Conservation (phyloP, 352 stramenopile species). For the Phytophthora hibernalis region DNA sequence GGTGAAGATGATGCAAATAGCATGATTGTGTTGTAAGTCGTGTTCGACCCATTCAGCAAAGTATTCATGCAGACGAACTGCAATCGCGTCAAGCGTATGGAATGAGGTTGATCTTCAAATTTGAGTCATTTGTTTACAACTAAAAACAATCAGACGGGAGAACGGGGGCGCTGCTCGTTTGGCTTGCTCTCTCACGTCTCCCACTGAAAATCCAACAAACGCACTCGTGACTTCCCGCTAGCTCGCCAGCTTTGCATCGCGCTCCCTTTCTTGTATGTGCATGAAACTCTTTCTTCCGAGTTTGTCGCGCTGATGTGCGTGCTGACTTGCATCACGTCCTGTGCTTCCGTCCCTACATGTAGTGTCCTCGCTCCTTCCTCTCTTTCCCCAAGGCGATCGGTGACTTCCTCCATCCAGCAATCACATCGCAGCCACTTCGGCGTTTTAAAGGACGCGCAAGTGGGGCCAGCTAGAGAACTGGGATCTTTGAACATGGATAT, state of each 20-base stretch:
- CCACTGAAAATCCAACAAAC: slow-evolving; percentile 43
- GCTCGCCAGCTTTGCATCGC: slow-evolving; percentile 9
- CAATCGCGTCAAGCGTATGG: neutral
- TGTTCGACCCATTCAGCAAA: neutral
- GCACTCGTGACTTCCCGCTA: slow-evolving; percentile 34
- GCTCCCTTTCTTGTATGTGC: slow-evolving; percentile 30
- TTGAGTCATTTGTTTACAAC: slow-evolving; percentile 51
- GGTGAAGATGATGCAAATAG: slow-evolving; percentile 4
- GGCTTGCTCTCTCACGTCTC: neutral
- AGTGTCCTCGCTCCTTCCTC: slow-evolving; percentile 21
- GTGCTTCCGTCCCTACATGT: slow-evolving; percentile 30
- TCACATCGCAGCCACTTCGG: slow-evolving; percentile 15
- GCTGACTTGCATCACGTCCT: slow-evolving; percentile 14
- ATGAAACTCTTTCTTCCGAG: slow-evolving; percentile 33
- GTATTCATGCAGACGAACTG: neutral
- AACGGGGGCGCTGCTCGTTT: neutral
- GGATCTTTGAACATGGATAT: slow-evolving; percentile 21
- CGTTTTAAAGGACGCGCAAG: slow-evolving; percentile 23
- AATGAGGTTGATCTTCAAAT: slow-evolving; percentile 33
- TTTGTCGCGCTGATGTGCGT: slow-evolving; percentile 15
- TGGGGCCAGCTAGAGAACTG: slow-evolving; percentile 11
- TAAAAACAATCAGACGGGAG: slow-evolving; percentile 40
- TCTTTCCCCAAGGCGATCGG: slow-evolving; percentile 4
- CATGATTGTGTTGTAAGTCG: neutral
- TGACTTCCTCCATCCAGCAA: slow-evolving; percentile 33